These are phyloP conservation scores for Eucalyptus erythrocorys DNA, from an alignment of 345 rosid genomes.

Conservation along the genomic window DNA sequence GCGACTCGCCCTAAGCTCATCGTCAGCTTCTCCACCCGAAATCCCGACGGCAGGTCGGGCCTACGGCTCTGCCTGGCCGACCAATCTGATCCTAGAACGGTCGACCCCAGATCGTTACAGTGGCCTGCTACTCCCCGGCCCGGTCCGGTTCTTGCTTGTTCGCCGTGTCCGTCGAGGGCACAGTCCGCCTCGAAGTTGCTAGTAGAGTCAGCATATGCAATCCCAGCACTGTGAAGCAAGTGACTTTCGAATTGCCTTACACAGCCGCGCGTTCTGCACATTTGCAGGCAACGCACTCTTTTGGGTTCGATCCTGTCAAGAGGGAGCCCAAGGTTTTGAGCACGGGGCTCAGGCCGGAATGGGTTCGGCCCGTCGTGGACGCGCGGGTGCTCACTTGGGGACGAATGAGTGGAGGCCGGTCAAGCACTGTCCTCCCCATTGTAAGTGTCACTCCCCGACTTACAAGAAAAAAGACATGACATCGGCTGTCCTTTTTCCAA, in stretches of 20 bases:
- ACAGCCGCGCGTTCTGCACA: not conserved
- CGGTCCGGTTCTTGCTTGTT: not conserved
- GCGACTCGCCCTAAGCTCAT: too few relatives aligned
- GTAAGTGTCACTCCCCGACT: too few relatives aligned
- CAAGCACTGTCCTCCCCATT: not conserved
- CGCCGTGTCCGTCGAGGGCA: not conserved
- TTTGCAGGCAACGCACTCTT: not conserved
- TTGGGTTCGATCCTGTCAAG: not conserved
- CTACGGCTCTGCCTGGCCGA: too few relatives aligned
- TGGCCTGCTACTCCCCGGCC: not conserved
- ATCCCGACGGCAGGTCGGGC: too few relatives aligned
- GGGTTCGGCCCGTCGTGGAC: not conserved
- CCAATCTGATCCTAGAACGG: not conserved
- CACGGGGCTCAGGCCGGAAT: too few relatives aligned
- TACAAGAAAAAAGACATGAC: too few relatives aligned
- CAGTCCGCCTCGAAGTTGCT: not conserved
- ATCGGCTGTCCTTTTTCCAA: too few relatives aligned
- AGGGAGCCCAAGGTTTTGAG: not conserved
- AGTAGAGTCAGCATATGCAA: not conserved
- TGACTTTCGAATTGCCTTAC: not conserved
- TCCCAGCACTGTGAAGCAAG: not conserved
- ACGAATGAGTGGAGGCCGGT: not conserved
- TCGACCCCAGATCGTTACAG: not conserved
- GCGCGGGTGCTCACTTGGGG: not conserved
- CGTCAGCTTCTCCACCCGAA: too few relatives aligned